Evolutionary conservation across 495 filamentous ascomycete species (phyloP).

Genomic region (Podospora pseudopauciseta): DNA sequence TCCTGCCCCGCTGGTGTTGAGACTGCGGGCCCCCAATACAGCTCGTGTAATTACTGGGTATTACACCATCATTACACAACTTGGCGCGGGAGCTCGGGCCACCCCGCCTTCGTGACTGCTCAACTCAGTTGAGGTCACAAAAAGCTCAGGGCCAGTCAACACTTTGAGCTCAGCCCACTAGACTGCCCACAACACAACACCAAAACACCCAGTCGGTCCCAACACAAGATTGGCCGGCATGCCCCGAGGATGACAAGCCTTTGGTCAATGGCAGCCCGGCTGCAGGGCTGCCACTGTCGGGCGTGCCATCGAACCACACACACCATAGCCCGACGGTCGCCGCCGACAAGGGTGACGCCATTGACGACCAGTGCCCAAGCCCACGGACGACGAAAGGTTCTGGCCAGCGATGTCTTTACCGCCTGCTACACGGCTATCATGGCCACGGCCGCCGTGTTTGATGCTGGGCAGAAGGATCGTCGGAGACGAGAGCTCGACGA

Average conservation of each 20-base stretch:
- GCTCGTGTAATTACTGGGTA: too few relatives aligned
- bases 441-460: constrained; percentile 64
- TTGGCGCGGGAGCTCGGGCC: not conserved
- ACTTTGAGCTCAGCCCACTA: constrained; percentile 8
- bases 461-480: constrained; percentile 59
- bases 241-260: constrained; percentile 60
- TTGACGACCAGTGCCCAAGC: constrained; percentile 8
- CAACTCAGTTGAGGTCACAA: not conserved
- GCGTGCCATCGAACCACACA: constrained; percentile 56
- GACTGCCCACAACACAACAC: not conserved
- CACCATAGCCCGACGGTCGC: constrained; percentile 22
- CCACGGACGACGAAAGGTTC: constrained; percentile 49
- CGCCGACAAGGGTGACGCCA: constrained; percentile 5
- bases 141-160: not conserved
- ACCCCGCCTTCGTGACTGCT: not conserved
- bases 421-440: constrained; percentile 69
- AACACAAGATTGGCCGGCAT: constrained; percentile 32
- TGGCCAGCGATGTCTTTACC: constrained; percentile 61
- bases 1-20: constrained; percentile 1
- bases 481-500: constrained; percentile 61
- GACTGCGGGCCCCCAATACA: not conserved
- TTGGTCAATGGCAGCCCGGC: constrained; percentile 65
- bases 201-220: constrained; percentile 1
- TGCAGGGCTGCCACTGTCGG: constrained; percentile 61
- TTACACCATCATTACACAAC: not conserved